Conservation (phyloP, 176 grass and related monocot genomes). For the Oryza nivara region DNA sequence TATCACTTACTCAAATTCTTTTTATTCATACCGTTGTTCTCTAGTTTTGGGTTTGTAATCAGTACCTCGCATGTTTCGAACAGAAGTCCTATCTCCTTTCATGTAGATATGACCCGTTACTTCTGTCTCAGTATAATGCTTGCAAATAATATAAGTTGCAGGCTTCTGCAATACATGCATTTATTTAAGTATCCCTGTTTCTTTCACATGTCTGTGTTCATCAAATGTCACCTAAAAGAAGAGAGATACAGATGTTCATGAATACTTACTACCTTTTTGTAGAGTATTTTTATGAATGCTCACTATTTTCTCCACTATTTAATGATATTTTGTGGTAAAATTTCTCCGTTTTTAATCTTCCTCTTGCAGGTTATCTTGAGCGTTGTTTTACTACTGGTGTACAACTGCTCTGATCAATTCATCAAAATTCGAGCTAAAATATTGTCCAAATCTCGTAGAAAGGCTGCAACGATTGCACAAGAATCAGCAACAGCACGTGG, state of each 20-base stretch:
- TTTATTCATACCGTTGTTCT: slow-evolving; percentile 23
- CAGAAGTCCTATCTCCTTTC: not conserved
- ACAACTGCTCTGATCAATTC: slow-evolving; percentile 69
- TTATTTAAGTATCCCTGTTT: slow-evolving; percentile 2
- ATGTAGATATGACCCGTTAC: not conserved
- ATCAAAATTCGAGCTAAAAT: slow-evolving; percentile 52
- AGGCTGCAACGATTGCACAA: slow-evolving; percentile 60
- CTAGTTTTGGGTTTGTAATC: slow-evolving; percentile 26
- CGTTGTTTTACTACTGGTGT: slow-evolving; percentile 61
- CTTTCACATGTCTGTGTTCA: slow-evolving; percentile 17
- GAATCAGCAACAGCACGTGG: slow-evolving; percentile 56
- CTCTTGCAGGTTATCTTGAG: slow-evolving; percentile 55
- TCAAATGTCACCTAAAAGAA: slow-evolving; percentile 22
- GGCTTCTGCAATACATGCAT: not conserved
- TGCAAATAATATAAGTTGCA: not conserved
- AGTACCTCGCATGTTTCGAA: not conserved
- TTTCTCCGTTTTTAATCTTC: not conserved
- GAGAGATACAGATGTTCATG: not conserved
- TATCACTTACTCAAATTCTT: not conserved
- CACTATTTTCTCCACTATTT: slow-evolving; percentile 6
- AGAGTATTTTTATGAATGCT: not conserved
- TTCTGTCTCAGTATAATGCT: slow-evolving; percentile 14
- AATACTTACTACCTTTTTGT: not conserved
- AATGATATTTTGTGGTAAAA: not conserved
- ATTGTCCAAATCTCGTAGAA: slow-evolving; percentile 63